These are phyloP conservation scores for Letharia columbiana DNA, from an alignment of 495 filamentous ascomycete genomes.

Conservation along the genomic window DNA sequence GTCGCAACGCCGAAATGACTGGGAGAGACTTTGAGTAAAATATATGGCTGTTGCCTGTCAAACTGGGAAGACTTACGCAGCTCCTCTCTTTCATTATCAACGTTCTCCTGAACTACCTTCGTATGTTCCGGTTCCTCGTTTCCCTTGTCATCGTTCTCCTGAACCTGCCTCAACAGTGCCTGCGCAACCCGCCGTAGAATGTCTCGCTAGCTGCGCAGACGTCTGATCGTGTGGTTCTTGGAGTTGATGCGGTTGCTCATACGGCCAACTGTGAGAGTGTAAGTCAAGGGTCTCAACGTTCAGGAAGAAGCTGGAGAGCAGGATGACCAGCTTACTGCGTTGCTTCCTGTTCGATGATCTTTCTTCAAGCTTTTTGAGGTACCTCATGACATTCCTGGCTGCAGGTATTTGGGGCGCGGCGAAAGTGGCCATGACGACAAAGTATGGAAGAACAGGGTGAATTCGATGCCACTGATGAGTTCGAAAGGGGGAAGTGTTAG, in stretches of 20 bases:
- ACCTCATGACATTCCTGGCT: background rate
- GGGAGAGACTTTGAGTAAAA: background rate
- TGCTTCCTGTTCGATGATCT: background rate
- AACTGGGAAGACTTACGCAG: background rate
- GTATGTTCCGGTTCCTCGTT: background rate
- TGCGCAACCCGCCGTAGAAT: background rate
- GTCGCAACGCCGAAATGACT: background rate
- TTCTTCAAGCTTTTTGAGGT: background rate
- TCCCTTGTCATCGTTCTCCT: background rate
- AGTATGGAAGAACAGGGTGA: background rate
- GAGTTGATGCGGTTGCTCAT: background rate
- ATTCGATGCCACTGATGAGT: background rate
- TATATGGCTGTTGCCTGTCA: background rate
- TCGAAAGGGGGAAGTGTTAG: background rate
- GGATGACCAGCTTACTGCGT: background rate
- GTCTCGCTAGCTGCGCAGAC: background rate
- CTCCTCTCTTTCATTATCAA: background rate
- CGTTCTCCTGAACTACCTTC: background rate
- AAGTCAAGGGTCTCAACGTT: background rate
- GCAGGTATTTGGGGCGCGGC: background rate
- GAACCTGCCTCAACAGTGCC: background rate
- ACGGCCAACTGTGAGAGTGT: background rate
- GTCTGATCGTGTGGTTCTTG: background rate
- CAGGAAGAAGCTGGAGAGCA: background rate
- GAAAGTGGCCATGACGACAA: background rate